These are phyloP conservation scores for Alnus glutinosa DNA, from an alignment of 306 rosid genomes.

Conservation along the genomic window DNA sequence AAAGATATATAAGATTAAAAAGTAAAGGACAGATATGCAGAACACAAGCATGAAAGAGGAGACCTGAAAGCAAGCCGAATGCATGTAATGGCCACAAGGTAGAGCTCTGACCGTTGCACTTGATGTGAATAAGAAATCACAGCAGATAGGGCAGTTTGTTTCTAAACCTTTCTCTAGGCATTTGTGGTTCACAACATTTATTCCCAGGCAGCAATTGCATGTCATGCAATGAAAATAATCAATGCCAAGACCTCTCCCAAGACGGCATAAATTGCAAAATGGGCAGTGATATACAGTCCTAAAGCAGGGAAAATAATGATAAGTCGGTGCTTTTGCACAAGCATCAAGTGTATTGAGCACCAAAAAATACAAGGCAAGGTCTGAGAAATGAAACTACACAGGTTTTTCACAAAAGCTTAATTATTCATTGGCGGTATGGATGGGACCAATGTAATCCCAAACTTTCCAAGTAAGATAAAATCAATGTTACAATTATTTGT, in stretches of 20 bases:
- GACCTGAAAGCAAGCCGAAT: constrained; percentile 99
- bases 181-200: constrained; percentile 79
- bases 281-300: constrained; percentile 89
- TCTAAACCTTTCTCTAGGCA: constrained; percentile 95
- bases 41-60: constrained; percentile 8
- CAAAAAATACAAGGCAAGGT: not conserved
- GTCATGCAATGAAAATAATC: constrained; percentile 98
- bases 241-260: constrained; percentile 92
- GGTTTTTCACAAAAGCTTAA: not conserved
- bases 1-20: constrained; percentile 2
- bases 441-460: not conserved
- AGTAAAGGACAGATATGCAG: not conserved
- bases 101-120: constrained; percentile 93
- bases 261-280: constrained; percentile 95
- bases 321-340: not conserved
- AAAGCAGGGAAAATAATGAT: not conserved
- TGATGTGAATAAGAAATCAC: constrained; percentile 91
- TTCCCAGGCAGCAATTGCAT: constrained; percentile 96
- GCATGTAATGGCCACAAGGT: constrained; percentile 99
- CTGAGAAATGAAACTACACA: not conserved
- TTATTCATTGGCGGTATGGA: not conserved
- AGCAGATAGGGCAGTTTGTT: constrained; percentile 98
- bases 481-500: not conserved
- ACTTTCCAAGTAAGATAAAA: not conserved
- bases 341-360: not conserved